These are phyloP conservation scores for Aspergillus baeticus DNA, from an alignment of 495 filamentous ascomycete species.

Conservation along the genomic window DNA sequence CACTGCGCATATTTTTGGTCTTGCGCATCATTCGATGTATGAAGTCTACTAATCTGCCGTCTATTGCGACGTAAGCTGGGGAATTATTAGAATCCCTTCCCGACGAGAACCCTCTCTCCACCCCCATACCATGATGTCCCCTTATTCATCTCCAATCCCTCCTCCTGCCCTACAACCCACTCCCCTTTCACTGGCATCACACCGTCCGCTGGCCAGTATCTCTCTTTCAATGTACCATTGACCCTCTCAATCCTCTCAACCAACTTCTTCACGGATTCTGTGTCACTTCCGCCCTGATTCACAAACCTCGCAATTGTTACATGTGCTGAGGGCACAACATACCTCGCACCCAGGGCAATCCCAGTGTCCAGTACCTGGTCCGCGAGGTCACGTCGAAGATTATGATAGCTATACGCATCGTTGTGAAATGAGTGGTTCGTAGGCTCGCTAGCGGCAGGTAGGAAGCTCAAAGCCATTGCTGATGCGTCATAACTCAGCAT, in stretches of 20 bases:
- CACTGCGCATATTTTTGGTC: neutral
- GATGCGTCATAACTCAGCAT: slow-evolving; percentile 80
- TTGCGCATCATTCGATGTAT: no score
- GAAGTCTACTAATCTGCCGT: no score
- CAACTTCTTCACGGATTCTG: slow-evolving; percentile 53
- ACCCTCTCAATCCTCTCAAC: slow-evolving; percentile 69
- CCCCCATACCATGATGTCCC: slow-evolving; percentile 85
- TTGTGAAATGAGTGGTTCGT: slow-evolving; percentile 17
- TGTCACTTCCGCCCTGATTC: slow-evolving; percentile 32
- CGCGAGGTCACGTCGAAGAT: slow-evolving; percentile 79
- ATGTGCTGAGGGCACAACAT: slow-evolving; percentile 84
- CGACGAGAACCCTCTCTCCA: slow-evolving; percentile 60
- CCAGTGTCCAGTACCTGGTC: slow-evolving; percentile 54
- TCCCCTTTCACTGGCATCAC: slow-evolving; percentile 46
- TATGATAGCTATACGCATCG: slow-evolving; percentile 81
- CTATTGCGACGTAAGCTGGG: neutral
- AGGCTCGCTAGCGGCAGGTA: slow-evolving; percentile 63
- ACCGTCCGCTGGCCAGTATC: slow-evolving; percentile 61
- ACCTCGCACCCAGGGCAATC: slow-evolving; percentile 66
- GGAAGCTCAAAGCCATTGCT: slow-evolving; percentile 80
- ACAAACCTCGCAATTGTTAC: slow-evolving; percentile 84
- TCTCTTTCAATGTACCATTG: slow-evolving; percentile 65
- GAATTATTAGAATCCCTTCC: slow-evolving; percentile 47
- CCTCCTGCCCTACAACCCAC: slow-evolving; percentile 79
- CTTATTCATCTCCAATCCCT: slow-evolving; percentile 65